Base-by-base conservation (phyloP, 2,329 filamentous ascomycete genomes). In the Piedraia hortae region DNA sequence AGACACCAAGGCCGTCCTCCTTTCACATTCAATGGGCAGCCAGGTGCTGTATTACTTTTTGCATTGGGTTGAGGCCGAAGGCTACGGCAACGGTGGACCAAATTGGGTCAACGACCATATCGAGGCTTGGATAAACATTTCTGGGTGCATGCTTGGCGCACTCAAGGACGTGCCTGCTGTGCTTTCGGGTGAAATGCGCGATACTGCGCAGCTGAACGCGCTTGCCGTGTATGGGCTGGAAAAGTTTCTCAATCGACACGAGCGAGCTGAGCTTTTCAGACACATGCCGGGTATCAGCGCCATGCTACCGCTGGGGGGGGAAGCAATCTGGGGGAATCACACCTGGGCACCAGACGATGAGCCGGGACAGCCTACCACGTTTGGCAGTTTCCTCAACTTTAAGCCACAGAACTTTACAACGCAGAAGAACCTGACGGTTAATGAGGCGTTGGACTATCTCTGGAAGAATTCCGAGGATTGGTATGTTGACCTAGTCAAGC, bases 121-220 rank as follows among this genome's bases (percentile, higher is more conserved):
- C 22, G 85, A 88, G 32, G 72, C 75, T 3, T 97, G 88, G 80
- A 88, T 97, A 51, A 97, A 97, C 43, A 78, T 97, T 36, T 85
- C 73, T 33, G 85, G 85, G 4, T 97, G 82, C 46, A 91, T 97
- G 82, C 65, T 97, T 4, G 85, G 85, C 8, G 78, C 85, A 2
- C 56, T 78, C 26, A 97, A 97, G 48, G 82, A 73, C 26, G 50
- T 93, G 16, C 74, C 85, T 0, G 82, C 85, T 0, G 62, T 93
- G 0, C 54, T 97, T 2, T 91, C 80, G 0, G 85, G 85, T 14
- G 85, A 97, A 46, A 97, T 97, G 85, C 77, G 82, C 33, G 85
- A 97, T 39, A 97, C 85, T 0, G 85, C 82, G 1, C 85, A 93
- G 44, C 61, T 97, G 11, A 93, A 93, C 36, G 64, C 82, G 2